Evolutionary conservation across 2,329 filamentous ascomycete species (phyloP).

Genomic region (Clarireedia paspali): DNA sequence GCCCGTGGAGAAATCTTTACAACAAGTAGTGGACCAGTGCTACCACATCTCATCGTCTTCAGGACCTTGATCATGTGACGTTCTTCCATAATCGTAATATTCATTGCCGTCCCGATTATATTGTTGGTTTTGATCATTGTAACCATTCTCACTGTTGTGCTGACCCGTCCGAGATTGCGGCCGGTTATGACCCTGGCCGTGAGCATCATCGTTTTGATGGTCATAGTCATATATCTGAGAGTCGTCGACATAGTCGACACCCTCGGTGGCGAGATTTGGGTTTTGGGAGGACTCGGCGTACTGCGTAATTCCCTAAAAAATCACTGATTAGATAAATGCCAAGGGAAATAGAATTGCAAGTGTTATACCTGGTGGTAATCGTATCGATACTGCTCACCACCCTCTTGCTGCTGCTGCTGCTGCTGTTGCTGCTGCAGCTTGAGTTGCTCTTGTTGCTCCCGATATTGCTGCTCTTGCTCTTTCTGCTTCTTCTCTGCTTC

Average conservation of each 20-base stretch:
- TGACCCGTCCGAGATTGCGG: conserved; percentile 29
- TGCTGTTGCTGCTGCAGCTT: conserved; percentile 26
- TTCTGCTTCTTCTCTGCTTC: conserved; percentile 45
- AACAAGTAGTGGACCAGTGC: conserved; percentile 6
- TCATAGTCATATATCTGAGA: conserved; percentile 45
- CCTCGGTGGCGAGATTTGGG: conserved; percentile 28
- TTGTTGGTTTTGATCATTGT: conserved; percentile 27
- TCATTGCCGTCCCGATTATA: conserved; percentile 24
- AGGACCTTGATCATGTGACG: conserved; percentile 17
- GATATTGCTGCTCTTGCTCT: conserved; percentile 31
- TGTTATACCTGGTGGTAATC: conserved; percentile 30
- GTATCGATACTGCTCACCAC: conserved; percentile 28
- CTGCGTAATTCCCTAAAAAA: conserved; percentile 27
- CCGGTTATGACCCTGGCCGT: conserved; percentile 21
- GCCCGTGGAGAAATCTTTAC: background rate
- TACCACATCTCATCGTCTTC: conserved; percentile 30
- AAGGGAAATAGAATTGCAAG: background rate
- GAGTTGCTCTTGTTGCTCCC: conserved; percentile 26
- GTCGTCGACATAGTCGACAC: conserved; percentile 38
- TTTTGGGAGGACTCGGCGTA: conserved; percentile 29
- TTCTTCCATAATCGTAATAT: conserved; percentile 24
- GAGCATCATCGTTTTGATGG: conserved; percentile 31
- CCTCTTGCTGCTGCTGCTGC: conserved; percentile 29
- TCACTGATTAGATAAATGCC: no score
- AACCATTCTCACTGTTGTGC: conserved; percentile 25